These are phyloP conservation scores for Panus rudis DNA, from an alignment of 768 basidiomycete species.

Conservation along the genomic window DNA sequence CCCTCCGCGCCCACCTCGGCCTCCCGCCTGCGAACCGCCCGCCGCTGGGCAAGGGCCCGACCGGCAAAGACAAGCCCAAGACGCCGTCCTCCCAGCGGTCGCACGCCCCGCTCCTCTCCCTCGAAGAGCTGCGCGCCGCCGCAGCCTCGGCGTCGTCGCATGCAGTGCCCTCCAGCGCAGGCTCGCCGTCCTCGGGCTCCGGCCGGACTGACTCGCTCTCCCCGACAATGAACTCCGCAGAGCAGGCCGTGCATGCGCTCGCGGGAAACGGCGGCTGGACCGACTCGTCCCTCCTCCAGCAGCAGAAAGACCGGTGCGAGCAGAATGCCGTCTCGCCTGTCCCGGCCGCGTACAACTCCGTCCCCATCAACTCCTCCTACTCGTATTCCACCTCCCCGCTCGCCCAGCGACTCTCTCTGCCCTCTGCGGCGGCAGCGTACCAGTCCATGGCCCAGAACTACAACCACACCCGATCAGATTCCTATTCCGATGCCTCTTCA, in stretches of 20 bases:
- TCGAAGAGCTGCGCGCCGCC: constrained; percentile 7
- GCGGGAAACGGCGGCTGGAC: constrained; percentile 14
- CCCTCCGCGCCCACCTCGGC: constrained; percentile 63
- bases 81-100: constrained; percentile 1
- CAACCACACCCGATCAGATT: constrained; percentile 32
- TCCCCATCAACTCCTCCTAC: constrained; percentile 32
- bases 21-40: constrained; percentile 69
- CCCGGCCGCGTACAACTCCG: constrained; percentile 19
- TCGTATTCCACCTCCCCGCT: constrained; percentile 31
- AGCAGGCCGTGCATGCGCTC: constrained; percentile 20
- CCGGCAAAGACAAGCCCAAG: constrained; percentile 77
- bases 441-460: constrained; percentile 32
- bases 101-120: constrained; percentile 5
- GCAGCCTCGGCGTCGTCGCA: constrained; percentile 11
- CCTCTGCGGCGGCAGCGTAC: constrained; percentile 36
- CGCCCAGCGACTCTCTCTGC: constrained; percentile 18
- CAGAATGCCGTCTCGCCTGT: constrained; percentile 10
- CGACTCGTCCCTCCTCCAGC: not conserved
- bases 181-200: constrained; percentile 37
- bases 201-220: constrained; percentile 58
- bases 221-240: constrained; percentile 47
- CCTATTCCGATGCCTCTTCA: constrained; percentile 33
- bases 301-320: constrained; percentile 1
- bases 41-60: constrained; percentile 76
- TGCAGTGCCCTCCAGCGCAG: constrained; percentile 18